These are phyloP conservation scores for Flaveria robusta DNA, from an alignment of 129 eudicot species.

Conservation along the genomic window DNA sequence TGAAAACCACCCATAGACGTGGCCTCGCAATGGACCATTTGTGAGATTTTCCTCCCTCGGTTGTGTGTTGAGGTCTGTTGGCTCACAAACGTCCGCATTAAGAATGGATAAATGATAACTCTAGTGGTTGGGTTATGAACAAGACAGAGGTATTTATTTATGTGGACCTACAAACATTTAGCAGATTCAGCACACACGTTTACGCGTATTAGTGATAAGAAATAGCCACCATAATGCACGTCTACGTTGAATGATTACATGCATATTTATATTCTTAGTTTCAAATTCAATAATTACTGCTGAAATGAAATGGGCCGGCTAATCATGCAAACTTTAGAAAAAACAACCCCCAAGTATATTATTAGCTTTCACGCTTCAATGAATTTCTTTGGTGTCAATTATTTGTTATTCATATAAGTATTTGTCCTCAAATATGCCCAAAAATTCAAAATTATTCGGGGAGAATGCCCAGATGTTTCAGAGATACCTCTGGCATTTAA, in stretches of 20 bases:
- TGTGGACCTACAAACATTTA: neutral
- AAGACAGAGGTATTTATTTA: neutral
- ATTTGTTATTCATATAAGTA: neutral
- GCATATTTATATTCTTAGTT: neutral
- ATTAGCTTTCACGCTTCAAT: slow-evolving; percentile 9
- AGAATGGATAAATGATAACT: too few relatives aligned
- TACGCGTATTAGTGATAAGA: neutral
- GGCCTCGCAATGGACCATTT: too few relatives aligned
- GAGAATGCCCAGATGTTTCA: slow-evolving; percentile 4
- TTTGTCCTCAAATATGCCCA: neutral
- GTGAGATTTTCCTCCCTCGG: too few relatives aligned
- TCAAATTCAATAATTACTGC: neutral
- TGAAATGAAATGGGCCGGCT: slow-evolving; percentile 21
- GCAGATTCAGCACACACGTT: too few relatives aligned
- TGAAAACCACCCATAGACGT: too few relatives aligned
- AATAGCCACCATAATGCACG: slow-evolving; percentile 32
- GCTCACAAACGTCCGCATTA: too few relatives aligned
- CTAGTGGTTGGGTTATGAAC: too few relatives aligned
- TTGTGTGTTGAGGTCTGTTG: too few relatives aligned
- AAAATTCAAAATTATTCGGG: neutral
- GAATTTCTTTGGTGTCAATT: slow-evolving; percentile 14
- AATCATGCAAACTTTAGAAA: slow-evolving; percentile 17
- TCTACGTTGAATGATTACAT: slow-evolving; percentile 1
- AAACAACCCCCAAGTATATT: neutral
- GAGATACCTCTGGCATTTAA: slow-evolving; percentile 7